Evolutionary conservation across 352 stramenopile species (phyloP).

Genomic region (Ophiocytium majus): DNA sequence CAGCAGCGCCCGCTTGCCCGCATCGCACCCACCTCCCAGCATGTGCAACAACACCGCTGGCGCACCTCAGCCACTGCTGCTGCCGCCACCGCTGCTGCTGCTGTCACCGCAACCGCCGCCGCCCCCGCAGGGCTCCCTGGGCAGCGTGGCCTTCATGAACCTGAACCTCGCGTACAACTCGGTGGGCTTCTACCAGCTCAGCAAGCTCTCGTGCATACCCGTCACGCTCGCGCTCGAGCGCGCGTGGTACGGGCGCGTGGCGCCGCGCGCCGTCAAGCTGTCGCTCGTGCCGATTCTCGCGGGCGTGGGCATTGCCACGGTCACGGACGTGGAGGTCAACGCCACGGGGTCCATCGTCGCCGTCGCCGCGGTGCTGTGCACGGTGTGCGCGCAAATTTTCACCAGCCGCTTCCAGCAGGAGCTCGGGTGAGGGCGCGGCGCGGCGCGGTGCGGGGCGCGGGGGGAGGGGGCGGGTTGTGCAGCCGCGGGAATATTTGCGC

Average conservation of each 20-base stretch:
- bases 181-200: conserved; percentile 57
- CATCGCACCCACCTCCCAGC: too few species aligned
- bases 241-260: conserved; percentile 9
- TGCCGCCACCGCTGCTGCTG: too few species aligned
- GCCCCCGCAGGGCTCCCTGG: conserved; percentile 23
- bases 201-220: conserved; percentile 52
- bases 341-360: conserved; percentile 32
- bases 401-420: conserved; percentile 42
- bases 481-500: too few species aligned
- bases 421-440: conserved; percentile 28
- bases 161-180: conserved; percentile 54
- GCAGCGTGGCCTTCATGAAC: conserved; percentile 56
- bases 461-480: too few species aligned
- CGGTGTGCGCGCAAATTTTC: conserved; percentile 46
- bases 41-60: too few species aligned
- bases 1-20: too few species aligned
- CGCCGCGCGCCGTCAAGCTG: conserved; percentile 7
- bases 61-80: too few species aligned
- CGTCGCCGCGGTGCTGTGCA: conserved; percentile 37
- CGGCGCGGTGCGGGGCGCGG: too few species aligned
- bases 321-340: conserved; percentile 44
- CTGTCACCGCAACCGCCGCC: too few species aligned
- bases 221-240: conserved; percentile 37
- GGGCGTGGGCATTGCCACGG: conserved; percentile 46
- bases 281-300: conserved; percentile 39